Evolutionary conservation across 495 filamentous ascomycete species (phyloP), one percentile per base, ranked within the genome.

Genomic region (Talaromyces stipitatus): DNA sequence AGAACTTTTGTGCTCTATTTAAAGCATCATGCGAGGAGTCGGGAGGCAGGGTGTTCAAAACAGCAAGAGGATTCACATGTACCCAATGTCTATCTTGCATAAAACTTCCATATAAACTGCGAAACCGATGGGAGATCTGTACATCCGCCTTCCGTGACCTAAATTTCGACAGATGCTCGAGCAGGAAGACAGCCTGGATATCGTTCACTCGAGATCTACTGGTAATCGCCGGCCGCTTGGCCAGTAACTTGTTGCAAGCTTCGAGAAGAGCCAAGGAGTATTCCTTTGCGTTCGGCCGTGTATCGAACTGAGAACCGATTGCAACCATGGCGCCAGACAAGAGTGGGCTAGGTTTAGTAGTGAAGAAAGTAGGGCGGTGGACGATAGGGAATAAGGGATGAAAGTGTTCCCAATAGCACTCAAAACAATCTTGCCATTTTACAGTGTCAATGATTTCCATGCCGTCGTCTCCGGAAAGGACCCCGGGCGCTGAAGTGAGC

Each of bases 1-100:
- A 79, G 78, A 6, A 76, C 70, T 18, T 72, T 79, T 43, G 66
- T 81, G n/a, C 55, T 80, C 5, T 53, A 22, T 38, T 45, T 16
- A 53, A 23, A 12, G 56, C 32, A 23, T 58, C 48, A 43, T 32
- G 47, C 18, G 33, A 38, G 30, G 12, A 52, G 7, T 52, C 12
- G 2, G 28, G 10, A 18, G 56, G 48, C 30, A 58, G 24, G 9
- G 56, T 58, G 26, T 58, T 52, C 30, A 52, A 10, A 24, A 58
- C 56, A 22, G 56, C 56, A 12, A 58, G 56, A 29, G 56, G 56
- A 29, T 58, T 58, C 20, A 51, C 33, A 5, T 36, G 50, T 14
- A 53, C 32, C 56, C 56, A 58, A 20, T 58, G 56, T n/a, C 56
- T 36, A 16, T 58, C 56, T 27, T 58, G 56, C 47, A 58, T 58